Percentiles rank a stretch among this genome's conserved stretches.
Conservation (phyloP, 257 asterid species). For the Solanum rostratum region DNA sequence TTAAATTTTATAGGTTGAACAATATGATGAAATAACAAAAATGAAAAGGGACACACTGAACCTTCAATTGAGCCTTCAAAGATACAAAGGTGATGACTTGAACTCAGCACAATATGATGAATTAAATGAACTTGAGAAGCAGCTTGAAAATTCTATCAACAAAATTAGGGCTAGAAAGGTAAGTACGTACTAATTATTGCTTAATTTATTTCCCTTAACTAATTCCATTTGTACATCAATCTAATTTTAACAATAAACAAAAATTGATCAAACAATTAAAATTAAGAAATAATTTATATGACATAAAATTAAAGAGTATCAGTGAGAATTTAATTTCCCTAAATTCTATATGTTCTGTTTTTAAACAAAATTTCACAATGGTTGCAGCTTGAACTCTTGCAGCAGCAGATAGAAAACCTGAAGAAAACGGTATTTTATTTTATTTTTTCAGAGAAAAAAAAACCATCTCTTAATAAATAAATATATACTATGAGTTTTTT, state of each 20-base stretch:
- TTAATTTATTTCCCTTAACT: neutral
- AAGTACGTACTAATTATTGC: neutral
- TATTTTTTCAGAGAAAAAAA: neutral
- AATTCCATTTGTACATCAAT: neutral
- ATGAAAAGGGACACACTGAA: conserved; percentile 49
- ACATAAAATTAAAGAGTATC: neutral
- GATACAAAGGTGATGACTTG: conserved; percentile 62
- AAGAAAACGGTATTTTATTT: conserved; percentile 41
- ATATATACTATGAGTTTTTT: neutral
- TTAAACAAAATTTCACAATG: neutral
- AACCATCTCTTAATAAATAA: neutral
- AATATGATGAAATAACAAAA: conserved; percentile 27
- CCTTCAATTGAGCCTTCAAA: conserved; percentile 64
- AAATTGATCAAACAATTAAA: neutral
- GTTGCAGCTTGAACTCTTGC: conserved; percentile 59
- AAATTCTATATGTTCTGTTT: neutral
- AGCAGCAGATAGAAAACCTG: conserved; percentile 67
- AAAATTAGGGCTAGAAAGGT: conserved; percentile 79
- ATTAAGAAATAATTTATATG: neutral
- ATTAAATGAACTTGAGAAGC: conserved; percentile 43
- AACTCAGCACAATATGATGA: conserved; percentile 44
- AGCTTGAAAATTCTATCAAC: conserved; percentile 39
- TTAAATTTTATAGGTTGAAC: conserved; percentile 27
- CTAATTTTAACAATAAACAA: neutral
- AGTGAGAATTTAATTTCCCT: neutral